phyloP scores from a whole-genome alignment of 441 rosid genomes.

The Gossypium trilobum region DNA sequence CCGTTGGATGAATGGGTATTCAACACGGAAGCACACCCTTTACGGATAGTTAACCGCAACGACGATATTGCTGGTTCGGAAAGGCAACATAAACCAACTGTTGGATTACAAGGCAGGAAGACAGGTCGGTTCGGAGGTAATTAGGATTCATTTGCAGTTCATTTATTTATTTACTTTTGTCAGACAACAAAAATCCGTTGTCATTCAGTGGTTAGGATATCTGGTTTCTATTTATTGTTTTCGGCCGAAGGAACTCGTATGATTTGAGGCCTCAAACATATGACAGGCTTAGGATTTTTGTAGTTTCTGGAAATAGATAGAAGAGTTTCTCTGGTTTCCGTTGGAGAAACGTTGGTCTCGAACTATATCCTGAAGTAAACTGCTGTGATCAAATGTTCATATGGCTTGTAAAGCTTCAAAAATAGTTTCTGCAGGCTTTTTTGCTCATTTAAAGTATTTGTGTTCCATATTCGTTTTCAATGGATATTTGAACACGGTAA shows the following conservation, averaged over 20 bases:
- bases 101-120: conserved; percentile 9
- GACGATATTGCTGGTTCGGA: neutral
- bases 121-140: conserved; percentile 2
- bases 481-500: too few relatives aligned
- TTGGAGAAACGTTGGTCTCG: neutral
- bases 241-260: neutral
- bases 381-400: neutral
- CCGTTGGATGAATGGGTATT: conserved; percentile 95
- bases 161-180: too few relatives aligned
- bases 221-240: neutral
- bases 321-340: neutral
- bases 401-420: conserved; percentile 4
- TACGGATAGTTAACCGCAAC: conserved; percentile 49
- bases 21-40: conserved; percentile 92
- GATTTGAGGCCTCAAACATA: neutral
- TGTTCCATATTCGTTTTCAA: too few relatives aligned
- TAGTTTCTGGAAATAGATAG: neutral
- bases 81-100: neutral
- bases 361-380: neutral
- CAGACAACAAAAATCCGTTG: too few relatives aligned
- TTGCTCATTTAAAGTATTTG: too few relatives aligned
- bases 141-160: neutral
- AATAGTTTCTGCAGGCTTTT: too few relatives aligned
- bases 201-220: too few relatives aligned
- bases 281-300: neutral